These are phyloP conservation scores for Filosporella fistucella DNA, from an alignment of 495 filamentous ascomycete species.

Conservation along the genomic window DNA sequence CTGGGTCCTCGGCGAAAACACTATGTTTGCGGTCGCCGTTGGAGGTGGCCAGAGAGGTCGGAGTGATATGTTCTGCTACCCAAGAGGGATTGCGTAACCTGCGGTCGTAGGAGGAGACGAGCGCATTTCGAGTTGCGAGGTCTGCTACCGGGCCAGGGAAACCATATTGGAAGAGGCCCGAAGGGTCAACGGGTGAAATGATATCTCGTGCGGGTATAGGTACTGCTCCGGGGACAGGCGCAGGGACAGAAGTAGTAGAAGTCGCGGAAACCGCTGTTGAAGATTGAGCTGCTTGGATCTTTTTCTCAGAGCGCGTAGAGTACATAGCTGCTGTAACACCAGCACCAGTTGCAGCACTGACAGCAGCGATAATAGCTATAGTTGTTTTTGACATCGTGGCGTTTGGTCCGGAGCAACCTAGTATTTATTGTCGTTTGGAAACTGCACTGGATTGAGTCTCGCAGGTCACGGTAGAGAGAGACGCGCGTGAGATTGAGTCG, in stretches of 20 bases:
- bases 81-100: conserved; percentile 88
- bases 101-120: conserved; percentile 86
- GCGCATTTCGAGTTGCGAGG: conserved; percentile 64
- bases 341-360: conserved; percentile 84
- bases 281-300: conserved; percentile 33
- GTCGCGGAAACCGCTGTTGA: conserved; percentile 40
- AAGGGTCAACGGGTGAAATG: conserved; percentile 66
- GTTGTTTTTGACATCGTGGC: conserved; percentile 76
- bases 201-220: conserved; percentile 30
- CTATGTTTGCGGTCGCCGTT: conserved; percentile 82
- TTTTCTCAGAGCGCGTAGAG: conserved; percentile 53
- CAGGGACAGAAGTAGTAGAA: conserved; percentile 32
- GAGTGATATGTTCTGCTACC: conserved; percentile 97
- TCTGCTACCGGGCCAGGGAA: conserved; percentile 91
- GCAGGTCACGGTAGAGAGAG: conserved; percentile 11
- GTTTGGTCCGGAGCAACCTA: background rate
- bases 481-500: conserved; percentile 17
- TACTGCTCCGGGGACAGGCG: conserved; percentile 10
- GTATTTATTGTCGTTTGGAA: conserved; percentile 16
- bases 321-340: conserved; percentile 76
- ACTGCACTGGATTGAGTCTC: background rate
- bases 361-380: conserved; percentile 80
- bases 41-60: conserved; percentile 68
- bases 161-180: conserved; percentile 92
- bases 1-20: conserved; percentile 73